Evolutionary conservation across 2,329 filamentous ascomycete genomes (phyloP).

Genomic region (Leptosphaerulina australis): DNA sequence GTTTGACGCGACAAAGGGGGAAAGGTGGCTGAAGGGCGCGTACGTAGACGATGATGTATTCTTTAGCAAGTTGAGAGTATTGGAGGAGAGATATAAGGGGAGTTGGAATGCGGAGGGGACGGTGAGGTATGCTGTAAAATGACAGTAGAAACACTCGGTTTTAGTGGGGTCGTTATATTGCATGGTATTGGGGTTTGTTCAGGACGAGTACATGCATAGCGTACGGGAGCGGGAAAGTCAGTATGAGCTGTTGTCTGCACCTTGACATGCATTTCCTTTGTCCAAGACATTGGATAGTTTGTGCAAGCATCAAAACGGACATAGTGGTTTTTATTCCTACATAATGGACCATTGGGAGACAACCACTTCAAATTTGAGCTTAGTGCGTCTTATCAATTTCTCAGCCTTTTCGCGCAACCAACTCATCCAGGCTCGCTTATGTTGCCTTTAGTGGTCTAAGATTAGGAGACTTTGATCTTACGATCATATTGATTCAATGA

Average conservation of each 20-base stretch:
- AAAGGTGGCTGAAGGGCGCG: conserved; percentile 82
- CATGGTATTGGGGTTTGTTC: conserved; percentile 3
- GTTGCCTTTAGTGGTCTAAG: too few species aligned
- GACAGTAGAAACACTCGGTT: not conserved
- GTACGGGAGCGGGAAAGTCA: not conserved
- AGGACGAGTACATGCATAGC: conserved; percentile 12
- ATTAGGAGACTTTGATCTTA: too few species aligned
- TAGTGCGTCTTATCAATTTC: too few species aligned
- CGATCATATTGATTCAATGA: too few species aligned
- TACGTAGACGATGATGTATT: conserved; percentile 77
- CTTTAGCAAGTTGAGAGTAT: conserved; percentile 53
- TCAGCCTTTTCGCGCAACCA: too few species aligned
- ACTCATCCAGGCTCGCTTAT: too few species aligned
- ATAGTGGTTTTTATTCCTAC: too few species aligned
- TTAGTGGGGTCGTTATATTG: not conserved
- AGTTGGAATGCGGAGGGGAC: conserved; percentile 46
- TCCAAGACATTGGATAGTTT: too few species aligned
- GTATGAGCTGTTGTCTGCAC: not conserved
- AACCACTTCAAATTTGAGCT: too few species aligned
- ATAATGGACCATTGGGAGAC: too few species aligned
- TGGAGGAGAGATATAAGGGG: conserved; percentile 46
- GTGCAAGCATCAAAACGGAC: too few species aligned
- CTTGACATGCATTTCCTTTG: not conserved
- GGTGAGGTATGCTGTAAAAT: conserved; percentile 24
- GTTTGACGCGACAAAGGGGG: conserved; percentile 71